Percentiles rank a stretch among this genome's conserved stretches.
These are phyloP conservation scores for Apiospora saccharicola DNA, from an alignment of 2,329 filamentous ascomycete genomes.

Conservation along the genomic window DNA sequence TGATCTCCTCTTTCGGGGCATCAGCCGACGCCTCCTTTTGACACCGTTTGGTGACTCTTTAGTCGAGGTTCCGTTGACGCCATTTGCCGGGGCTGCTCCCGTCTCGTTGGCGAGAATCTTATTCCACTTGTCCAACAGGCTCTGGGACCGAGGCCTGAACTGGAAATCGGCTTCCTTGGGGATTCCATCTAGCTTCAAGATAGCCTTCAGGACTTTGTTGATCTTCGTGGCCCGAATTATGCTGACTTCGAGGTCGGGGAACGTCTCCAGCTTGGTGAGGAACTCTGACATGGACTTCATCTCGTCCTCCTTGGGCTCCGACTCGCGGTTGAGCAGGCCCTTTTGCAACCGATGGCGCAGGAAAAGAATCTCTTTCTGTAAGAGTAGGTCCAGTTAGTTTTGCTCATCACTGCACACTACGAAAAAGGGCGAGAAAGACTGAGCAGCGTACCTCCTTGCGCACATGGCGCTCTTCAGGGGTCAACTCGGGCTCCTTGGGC, in stretches of 20 bases:
- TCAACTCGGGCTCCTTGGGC: slow-evolving; percentile 64
- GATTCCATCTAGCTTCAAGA: slow-evolving; percentile 86
- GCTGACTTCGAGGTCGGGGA: slow-evolving; percentile 80
- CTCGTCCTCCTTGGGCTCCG: slow-evolving; percentile 84
- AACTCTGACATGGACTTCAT: slow-evolving; percentile 82
- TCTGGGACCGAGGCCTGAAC: slow-evolving; percentile 85
- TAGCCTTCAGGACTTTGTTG: slow-evolving; percentile 96
- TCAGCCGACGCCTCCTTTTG: slow-evolving; percentile 36
- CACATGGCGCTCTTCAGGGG: slow-evolving; percentile 62
- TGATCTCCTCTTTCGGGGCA: slow-evolving; percentile 37
- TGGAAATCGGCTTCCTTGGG: slow-evolving; percentile 87
- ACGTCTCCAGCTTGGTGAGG: slow-evolving; percentile 81
- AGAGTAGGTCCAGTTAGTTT: slow-evolving; percentile 42
- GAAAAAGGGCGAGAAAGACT: slow-evolving; percentile 24
- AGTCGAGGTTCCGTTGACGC: slow-evolving; percentile 51
- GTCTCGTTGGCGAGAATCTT: slow-evolving; percentile 74
- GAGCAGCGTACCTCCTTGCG: slow-evolving; percentile 63
- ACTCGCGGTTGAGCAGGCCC: slow-evolving; percentile 85
- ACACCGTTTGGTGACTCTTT: slow-evolving; percentile 38
- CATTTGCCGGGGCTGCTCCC: slow-evolving; percentile 51
- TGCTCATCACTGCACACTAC: not conserved
- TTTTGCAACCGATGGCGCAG: slow-evolving; percentile 95
- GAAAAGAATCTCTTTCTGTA: slow-evolving; percentile 82
- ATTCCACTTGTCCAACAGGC: slow-evolving; percentile 88
- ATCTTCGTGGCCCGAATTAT: slow-evolving; percentile 95